Percentiles rank a stretch among this genome's conserved stretches.
These are phyloP conservation scores for Pyrenophora teres DNA, from an alignment of 2,329 filamentous ascomycete species.

Conservation along the genomic window DNA sequence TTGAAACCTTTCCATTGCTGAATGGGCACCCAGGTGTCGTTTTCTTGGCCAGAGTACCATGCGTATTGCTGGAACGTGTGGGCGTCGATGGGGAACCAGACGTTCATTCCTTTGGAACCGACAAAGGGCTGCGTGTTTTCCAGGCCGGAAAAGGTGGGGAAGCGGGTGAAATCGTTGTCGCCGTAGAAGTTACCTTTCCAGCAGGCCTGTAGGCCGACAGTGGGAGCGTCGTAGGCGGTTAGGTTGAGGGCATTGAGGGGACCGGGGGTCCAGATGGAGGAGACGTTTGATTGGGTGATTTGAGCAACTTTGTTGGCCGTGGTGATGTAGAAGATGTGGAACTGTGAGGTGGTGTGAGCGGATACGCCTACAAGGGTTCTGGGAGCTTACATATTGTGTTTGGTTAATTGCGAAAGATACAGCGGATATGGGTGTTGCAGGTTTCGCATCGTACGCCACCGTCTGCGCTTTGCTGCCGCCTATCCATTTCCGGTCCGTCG, in stretches of 20 bases:
- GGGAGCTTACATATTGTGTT: slow-evolving; percentile 42
- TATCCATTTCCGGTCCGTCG: slow-evolving; percentile 43
- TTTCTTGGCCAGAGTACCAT: slow-evolving; percentile 47
- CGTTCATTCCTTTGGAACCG: slow-evolving; percentile 48
- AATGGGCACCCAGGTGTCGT: slow-evolving; percentile 45
- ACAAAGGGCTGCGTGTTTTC: slow-evolving; percentile 31
- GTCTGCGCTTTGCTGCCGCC: slow-evolving; percentile 47
- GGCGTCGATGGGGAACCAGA: slow-evolving; percentile 51
- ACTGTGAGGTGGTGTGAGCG: slow-evolving; percentile 23
- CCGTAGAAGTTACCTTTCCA: slow-evolving; percentile 70
- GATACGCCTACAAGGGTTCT: not conserved
- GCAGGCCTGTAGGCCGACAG: slow-evolving; percentile 80
- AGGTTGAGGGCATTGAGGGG: slow-evolving; percentile 72
- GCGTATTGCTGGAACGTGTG: slow-evolving; percentile 49
- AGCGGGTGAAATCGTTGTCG: slow-evolving; percentile 47
- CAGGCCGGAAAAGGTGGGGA: slow-evolving; percentile 37
- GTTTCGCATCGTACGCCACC: slow-evolving; percentile 52
- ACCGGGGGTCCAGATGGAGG: slow-evolving; percentile 49
- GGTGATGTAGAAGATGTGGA: slow-evolving; percentile 51
- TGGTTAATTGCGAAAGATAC: slow-evolving; percentile 48
- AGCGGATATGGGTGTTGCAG: slow-evolving; percentile 51
- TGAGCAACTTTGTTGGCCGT: slow-evolving; percentile 48
- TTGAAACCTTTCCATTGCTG: slow-evolving; percentile 48
- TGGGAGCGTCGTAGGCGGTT: slow-evolving; percentile 87
- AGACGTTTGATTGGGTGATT: slow-evolving; percentile 47